Evolutionary conservation across 768 basidiomycete species (phyloP).

Genomic region (Mycena galericulata): DNA sequence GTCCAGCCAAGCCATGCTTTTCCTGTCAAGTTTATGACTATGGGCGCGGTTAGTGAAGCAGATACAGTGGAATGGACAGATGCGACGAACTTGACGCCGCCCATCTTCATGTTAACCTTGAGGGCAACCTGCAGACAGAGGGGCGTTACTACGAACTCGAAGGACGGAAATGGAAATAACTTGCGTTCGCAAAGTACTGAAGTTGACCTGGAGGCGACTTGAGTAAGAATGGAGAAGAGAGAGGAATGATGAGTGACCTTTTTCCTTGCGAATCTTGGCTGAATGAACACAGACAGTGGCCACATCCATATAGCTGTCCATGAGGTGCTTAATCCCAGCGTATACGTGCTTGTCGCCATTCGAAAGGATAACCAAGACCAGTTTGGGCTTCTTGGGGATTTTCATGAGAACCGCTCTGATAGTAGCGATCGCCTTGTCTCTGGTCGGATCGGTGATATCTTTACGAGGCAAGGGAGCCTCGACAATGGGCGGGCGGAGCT

Average conservation of each 20-base stretch:
- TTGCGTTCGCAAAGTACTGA: slow-evolving; percentile 77
- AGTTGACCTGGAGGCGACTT: slow-evolving; percentile 60
- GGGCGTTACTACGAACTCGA: background rate
- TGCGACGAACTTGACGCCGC: slow-evolving; percentile 74
- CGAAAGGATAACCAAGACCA: slow-evolving; percentile 77
- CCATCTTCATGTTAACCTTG: slow-evolving; percentile 87
- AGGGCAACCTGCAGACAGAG: slow-evolving; percentile 61
- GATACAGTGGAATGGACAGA: slow-evolving; percentile 4
- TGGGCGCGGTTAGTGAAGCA: background rate
- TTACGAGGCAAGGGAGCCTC: slow-evolving; percentile 64
- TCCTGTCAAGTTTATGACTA: slow-evolving; percentile 61
- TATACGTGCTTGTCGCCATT: slow-evolving; percentile 81
- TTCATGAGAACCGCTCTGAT: slow-evolving; percentile 59
- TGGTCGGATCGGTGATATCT: slow-evolving; percentile 63
- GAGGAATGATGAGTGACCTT: slow-evolving; percentile 52
- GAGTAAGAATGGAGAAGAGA: slow-evolving; percentile 31
- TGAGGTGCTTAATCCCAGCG: slow-evolving; percentile 79
- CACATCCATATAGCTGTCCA: slow-evolving; percentile 75
- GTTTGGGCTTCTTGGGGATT: slow-evolving; percentile 60
- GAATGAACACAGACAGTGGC: slow-evolving; percentile 83
- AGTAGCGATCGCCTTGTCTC: slow-evolving; percentile 58
- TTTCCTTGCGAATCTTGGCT: slow-evolving; percentile 76
- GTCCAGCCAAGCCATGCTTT: slow-evolving; percentile 70
- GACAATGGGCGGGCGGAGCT: slow-evolving; percentile 50
- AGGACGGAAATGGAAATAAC: background rate